Conservation (phyloP, 1,284 basidiomycete genomes). For the Rhodotorula sp. region DNA sequence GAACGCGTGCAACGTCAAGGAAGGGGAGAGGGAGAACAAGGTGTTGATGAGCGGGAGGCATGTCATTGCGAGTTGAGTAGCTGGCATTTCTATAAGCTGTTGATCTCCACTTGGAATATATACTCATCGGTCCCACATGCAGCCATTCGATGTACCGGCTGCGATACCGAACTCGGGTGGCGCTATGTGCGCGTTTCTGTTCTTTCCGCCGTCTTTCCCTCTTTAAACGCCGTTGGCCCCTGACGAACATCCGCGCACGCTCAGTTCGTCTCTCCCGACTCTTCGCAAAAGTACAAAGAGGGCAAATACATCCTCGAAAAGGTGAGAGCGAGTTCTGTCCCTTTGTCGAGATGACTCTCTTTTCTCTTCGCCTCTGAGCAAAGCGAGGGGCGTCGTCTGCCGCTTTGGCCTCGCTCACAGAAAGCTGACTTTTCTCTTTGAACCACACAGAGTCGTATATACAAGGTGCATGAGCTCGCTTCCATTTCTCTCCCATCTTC, state of each 20-base stretch:
- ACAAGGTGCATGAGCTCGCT: not conserved
- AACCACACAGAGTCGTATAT: constrained; percentile 12
- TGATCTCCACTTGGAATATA: too few relatives aligned
- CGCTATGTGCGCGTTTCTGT: constrained; percentile 14
- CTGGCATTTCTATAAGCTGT: too few relatives aligned
- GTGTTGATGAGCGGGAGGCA: constrained; percentile 26
- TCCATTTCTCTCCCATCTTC: too few relatives aligned
- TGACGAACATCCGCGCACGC: not conserved
- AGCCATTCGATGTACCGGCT: constrained; percentile 16
- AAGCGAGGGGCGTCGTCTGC: not conserved
- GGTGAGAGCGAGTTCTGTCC: too few relatives aligned
- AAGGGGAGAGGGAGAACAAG: constrained; percentile 15
- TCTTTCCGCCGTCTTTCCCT: not conserved
- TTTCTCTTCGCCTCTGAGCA: fast-evolving
- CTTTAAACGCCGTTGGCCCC: fast-evolving
- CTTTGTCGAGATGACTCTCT: too few relatives aligned
- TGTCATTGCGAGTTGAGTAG: constrained; percentile 22
- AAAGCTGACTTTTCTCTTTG: not conserved
- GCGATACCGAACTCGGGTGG: constrained; percentile 32
- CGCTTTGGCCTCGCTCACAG: too few relatives aligned
- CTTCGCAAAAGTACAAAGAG: constrained; percentile 31
- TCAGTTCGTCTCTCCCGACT: constrained; percentile 18
- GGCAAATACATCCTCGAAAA: constrained; percentile 28
- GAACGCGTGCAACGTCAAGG: constrained; percentile 19
- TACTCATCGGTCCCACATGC: not conserved